phyloP scores from a whole-genome alignment of 805 yeast species.

The Candida schatavii region DNA sequence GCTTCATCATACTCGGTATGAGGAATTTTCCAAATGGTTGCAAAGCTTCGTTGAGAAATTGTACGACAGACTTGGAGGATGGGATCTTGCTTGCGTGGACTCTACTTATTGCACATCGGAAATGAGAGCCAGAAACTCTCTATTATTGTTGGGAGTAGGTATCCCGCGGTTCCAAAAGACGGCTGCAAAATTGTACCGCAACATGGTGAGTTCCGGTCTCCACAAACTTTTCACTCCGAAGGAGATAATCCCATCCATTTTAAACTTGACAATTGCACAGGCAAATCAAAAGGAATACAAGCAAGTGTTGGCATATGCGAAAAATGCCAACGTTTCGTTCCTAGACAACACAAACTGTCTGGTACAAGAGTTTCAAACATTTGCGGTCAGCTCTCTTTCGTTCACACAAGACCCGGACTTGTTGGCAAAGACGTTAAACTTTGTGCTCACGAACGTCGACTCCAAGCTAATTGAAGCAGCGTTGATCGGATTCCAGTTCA shows the following conservation, averaged over 20 bases:
- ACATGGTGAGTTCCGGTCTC: constrained; percentile 50
- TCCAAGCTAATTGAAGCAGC: constrained; percentile 53
- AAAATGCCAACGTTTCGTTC: constrained; percentile 46
- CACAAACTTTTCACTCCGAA: constrained; percentile 47
- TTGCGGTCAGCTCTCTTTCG: constrained; percentile 56
- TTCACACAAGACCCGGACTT: constrained; percentile 45
- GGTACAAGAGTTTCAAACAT: constrained; percentile 46
- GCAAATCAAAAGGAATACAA: constrained; percentile 54
- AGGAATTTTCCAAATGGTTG: constrained; percentile 22
- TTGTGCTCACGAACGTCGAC: constrained; percentile 55
- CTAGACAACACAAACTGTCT: constrained; percentile 33
- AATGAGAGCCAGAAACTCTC: constrained; percentile 39
- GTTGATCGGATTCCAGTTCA: constrained; percentile 50
- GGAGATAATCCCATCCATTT: constrained; percentile 44
- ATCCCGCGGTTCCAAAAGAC: constrained; percentile 26
- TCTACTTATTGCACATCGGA: constrained; percentile 28
- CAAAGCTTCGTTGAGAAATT: constrained; percentile 14
- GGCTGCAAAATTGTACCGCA: constrained; percentile 44
- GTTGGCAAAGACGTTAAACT: constrained; percentile 53
- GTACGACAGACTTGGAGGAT: constrained; percentile 21
- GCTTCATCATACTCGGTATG: constrained; percentile 26
- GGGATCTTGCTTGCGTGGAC: constrained; percentile 20
- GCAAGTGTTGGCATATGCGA: constrained; percentile 51
- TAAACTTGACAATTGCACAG: constrained; percentile 40
- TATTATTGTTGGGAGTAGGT: constrained; percentile 40